These are phyloP conservation scores for Tillandsia fasciculata DNA, from an alignment of 176 grass and related monocot genomes.

Conservation along the genomic window DNA sequence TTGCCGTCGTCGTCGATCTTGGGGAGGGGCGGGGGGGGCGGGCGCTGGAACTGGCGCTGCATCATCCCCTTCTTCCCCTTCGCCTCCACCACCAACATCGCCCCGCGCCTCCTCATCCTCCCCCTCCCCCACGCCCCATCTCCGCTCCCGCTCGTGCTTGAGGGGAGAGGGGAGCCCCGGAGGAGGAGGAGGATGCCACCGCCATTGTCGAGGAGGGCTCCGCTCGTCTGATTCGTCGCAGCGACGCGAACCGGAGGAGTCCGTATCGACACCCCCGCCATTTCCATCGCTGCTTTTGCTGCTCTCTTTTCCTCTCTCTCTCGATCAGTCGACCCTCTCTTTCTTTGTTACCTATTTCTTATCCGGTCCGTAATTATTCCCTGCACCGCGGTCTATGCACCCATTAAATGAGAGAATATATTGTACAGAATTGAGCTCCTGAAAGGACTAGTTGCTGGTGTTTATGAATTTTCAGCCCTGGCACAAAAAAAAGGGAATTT, in stretches of 20 bases:
- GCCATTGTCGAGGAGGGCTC: conserved; percentile 7
- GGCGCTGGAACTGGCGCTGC: conserved; percentile 41
- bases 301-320: neutral
- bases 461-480: no score
- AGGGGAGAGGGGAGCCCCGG: neutral
- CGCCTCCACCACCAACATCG: conserved; percentile 46
- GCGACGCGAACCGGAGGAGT: neutral
- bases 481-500: no score
- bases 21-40: conserved; percentile 41
- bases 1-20: conserved; percentile 84
- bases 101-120: conserved; percentile 32
- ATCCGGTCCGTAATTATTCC: no score
- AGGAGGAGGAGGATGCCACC: neutral
- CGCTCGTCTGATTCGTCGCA: conserved; percentile 4
- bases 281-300: conserved; percentile 30
- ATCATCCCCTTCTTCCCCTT: conserved; percentile 47
- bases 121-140: conserved; percentile 20
- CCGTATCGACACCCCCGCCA: conserved; percentile 38
- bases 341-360: no score
- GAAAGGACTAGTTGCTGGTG: no score
- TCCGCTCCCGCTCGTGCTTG: neutral
- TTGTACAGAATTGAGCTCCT: no score
- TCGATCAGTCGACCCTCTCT: neutral
- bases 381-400: no score
- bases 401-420: no score